Conservation (phyloP, 202 grass and related monocot genomes). For the Panicum virgatum region DNA sequence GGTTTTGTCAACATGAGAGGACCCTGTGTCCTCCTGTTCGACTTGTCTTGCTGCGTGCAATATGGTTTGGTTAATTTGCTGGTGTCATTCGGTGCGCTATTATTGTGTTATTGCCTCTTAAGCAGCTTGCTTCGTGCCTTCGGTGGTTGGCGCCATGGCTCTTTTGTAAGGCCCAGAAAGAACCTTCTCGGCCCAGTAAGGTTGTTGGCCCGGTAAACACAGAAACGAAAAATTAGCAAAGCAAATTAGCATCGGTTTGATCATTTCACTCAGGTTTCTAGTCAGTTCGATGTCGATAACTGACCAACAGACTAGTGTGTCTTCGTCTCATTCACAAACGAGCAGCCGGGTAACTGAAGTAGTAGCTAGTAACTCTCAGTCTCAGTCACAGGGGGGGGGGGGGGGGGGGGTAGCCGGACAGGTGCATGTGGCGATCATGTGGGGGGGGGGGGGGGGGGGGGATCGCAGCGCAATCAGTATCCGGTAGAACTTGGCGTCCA, state of each 20-base stretch:
- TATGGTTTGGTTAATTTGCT: neutral
- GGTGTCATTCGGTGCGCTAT: neutral
- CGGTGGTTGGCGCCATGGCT: too few species aligned
- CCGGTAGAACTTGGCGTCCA: slow-evolving; percentile 14
- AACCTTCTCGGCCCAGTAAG: neutral
- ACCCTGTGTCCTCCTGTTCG: neutral
- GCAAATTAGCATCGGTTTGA: neutral
- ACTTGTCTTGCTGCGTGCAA: neutral
- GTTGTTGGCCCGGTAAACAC: neutral
- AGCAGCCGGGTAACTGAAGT: neutral
- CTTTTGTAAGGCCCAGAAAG: neutral
- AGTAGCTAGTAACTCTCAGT: too few species aligned
- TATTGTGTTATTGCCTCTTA: neutral
- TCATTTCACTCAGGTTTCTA: neutral
- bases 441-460: too few species aligned
- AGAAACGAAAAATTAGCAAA: neutral
- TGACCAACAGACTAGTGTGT: neutral
- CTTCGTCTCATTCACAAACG: neutral
- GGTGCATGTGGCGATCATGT: slow-evolving; percentile 39
- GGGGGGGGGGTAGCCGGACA: slow-evolving; percentile 30
- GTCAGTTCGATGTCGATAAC: neutral
- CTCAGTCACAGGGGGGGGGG: neutral
- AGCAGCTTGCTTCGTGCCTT: neutral
- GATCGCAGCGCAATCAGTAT: slow-evolving; percentile 32
- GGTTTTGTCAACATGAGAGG: neutral